Conservation (phyloP, 148 eudicot genomes). For the Rhododendron kiyosumense region DNA sequence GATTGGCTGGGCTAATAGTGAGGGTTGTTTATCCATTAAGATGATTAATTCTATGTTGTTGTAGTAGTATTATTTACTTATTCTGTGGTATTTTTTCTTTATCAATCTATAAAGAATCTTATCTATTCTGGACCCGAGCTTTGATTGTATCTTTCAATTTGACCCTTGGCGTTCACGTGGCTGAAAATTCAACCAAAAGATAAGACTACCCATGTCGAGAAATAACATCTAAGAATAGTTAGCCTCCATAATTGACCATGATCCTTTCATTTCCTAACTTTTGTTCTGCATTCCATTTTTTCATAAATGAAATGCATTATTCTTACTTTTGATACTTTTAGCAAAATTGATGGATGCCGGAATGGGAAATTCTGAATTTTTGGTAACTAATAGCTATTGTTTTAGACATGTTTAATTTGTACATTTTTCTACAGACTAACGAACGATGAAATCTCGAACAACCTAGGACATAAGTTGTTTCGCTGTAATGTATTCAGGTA, state of each 20-base stretch:
- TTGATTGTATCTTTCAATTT: slow-evolving; percentile 1
- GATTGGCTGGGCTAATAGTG: background rate
- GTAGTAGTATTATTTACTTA: background rate
- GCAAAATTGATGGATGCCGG: background rate
- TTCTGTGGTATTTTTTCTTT: background rate
- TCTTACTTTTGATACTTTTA: background rate
- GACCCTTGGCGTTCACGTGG: background rate
- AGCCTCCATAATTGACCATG: background rate
- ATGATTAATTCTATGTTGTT: background rate
- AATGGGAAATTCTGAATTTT: background rate
- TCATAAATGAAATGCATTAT: background rate
- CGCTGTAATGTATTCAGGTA: background rate
- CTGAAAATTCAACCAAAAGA: background rate
- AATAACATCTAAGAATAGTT: background rate
- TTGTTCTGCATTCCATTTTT: background rate
- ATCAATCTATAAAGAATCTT: background rate
- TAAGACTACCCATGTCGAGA: background rate
- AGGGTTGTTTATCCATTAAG: background rate
- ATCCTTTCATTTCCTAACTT: background rate
- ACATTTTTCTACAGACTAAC: background rate
- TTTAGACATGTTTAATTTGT: background rate
- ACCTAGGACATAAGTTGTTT: background rate
- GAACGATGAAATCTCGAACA: background rate
- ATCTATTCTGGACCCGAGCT: background rate
- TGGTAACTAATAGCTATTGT: background rate